Evolutionary conservation across 345 rosid species (phyloP).

Genomic region (Anastatica hierochuntica): DNA sequence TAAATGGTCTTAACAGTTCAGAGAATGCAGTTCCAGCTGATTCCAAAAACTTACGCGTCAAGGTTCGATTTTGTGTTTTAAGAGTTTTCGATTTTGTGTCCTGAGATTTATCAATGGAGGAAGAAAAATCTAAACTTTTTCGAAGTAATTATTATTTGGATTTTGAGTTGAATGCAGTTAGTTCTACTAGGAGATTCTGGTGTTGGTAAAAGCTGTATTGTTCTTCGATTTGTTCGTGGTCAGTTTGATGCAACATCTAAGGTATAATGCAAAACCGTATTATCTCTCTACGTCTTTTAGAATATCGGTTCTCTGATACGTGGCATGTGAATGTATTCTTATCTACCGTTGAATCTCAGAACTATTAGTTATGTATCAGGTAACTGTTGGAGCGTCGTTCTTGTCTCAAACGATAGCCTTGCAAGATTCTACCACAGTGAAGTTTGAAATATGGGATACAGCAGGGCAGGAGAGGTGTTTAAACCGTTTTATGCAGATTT

Average conservation of each 20-base stretch:
- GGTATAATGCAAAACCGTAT: conserved; percentile 32
- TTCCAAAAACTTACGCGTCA: conserved; percentile 75
- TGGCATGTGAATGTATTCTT: background rate
- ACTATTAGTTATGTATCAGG: conserved; percentile 40
- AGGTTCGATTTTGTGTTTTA: conserved; percentile 47
- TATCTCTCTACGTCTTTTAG: background rate
- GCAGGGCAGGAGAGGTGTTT: conserved; percentile 97
- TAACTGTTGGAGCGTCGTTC: conserved; percentile 96
- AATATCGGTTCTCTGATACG: background rate
- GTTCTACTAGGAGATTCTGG: conserved; percentile 96
- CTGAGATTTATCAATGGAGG: too few relatives aligned
- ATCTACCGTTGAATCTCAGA: background rate
- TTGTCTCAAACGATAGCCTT: conserved; percentile 92
- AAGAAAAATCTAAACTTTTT: too few relatives aligned
- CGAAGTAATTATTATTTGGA: too few relatives aligned
- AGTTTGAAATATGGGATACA: conserved; percentile 99
- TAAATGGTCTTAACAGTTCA: conserved; percentile 41
- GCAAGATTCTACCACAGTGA: conserved; percentile 93
- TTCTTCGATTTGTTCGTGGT: conserved; percentile 97
- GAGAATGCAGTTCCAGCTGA: conserved; percentile 44
- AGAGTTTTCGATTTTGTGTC: too few relatives aligned
- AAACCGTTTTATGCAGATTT: background rate
- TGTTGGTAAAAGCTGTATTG: conserved; percentile 97
- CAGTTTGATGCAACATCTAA: conserved; percentile 96
- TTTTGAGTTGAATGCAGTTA: conserved; percentile 42